A percentile compares a stretch with the other conserved stretches of the same genome.
These are phyloP conservation scores for Oldenlandia corymbosa DNA, from an alignment of 257 asterid genomes.

Conservation along the genomic window DNA sequence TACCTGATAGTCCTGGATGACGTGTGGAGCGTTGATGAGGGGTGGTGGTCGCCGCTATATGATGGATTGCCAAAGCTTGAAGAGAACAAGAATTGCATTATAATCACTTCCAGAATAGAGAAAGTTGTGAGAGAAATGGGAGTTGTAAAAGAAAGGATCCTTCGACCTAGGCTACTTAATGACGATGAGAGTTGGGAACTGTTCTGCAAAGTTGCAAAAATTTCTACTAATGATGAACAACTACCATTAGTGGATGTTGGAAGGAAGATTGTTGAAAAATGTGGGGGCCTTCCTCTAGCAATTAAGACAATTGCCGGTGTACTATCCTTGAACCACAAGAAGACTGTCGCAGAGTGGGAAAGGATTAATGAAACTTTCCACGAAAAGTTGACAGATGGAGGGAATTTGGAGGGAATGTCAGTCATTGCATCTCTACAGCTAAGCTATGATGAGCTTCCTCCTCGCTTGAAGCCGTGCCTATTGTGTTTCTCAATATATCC, in stretches of 20 bases:
- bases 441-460: slow-evolving; percentile 34
- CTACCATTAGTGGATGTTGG: slow-evolving; percentile 13
- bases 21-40: slow-evolving; percentile 23
- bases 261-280: slow-evolving; percentile 19
- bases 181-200: slow-evolving; percentile 20
- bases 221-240: slow-evolving; percentile 2
- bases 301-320: slow-evolving; percentile 29
- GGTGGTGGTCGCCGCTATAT: slow-evolving; percentile 25
- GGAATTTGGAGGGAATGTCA: neutral
- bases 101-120: slow-evolving; percentile 24
- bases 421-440: slow-evolving; percentile 26
- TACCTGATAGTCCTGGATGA: slow-evolving; percentile 29
- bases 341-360: slow-evolving; percentile 12
- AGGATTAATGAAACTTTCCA: slow-evolving; percentile 13
- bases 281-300: slow-evolving; percentile 30
- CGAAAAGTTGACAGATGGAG: slow-evolving; percentile 1
- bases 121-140: slow-evolving; percentile 16
- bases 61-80: slow-evolving; percentile 13
- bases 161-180: slow-evolving; percentile 17
- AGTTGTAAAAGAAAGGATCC: slow-evolving; percentile 11
- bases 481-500: slow-evolving; percentile 26
- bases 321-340: slow-evolving; percentile 9
- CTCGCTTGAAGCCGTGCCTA: slow-evolving; percentile 19
- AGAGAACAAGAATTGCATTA: slow-evolving; percentile 18
- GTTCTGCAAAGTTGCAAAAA: slow-evolving; percentile 20